These are phyloP conservation scores for Carex parvula DNA, from an alignment of 176 grass and related monocot species.

Conservation along the genomic window DNA sequence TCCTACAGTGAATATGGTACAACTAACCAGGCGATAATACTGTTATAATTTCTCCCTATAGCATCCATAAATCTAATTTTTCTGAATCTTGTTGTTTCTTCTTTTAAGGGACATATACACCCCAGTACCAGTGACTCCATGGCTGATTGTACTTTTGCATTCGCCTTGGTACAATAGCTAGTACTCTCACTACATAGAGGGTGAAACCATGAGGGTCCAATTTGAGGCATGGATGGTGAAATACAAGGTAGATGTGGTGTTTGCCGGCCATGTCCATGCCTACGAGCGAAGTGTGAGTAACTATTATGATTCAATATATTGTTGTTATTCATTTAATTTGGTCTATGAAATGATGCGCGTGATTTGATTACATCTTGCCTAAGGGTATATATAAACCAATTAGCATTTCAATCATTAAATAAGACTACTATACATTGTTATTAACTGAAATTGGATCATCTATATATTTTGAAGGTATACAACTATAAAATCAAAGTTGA, in stretches of 20 bases:
- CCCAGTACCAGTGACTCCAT: constrained; percentile 49
- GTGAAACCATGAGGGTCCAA: constrained; percentile 65
- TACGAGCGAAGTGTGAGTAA: constrained; percentile 53
- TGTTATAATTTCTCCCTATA: background rate
- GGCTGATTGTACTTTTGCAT: constrained; percentile 57
- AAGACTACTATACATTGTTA: background rate
- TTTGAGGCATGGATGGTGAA: constrained; percentile 59
- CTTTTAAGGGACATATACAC: too few species aligned
- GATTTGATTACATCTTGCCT: background rate
- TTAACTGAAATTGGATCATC: background rate
- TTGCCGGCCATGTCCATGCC: constrained; percentile 66
- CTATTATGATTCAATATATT: background rate
- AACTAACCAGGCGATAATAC: background rate
- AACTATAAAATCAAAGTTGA: background rate
- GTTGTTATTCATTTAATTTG: background rate
- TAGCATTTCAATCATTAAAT: background rate
- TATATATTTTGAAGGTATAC: background rate
- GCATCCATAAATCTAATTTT: too few species aligned
- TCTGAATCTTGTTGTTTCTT: background rate
- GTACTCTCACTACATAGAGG: constrained; percentile 69
- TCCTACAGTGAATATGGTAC: constrained; percentile 50
- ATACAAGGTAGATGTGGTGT: constrained; percentile 59
- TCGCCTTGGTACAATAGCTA: constrained; percentile 70
- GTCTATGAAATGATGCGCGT: background rate
- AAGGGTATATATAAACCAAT: background rate